Base-by-base conservation (phyloP, 2,329 filamentous ascomycete species). In the Penicillium sp. region DNA sequence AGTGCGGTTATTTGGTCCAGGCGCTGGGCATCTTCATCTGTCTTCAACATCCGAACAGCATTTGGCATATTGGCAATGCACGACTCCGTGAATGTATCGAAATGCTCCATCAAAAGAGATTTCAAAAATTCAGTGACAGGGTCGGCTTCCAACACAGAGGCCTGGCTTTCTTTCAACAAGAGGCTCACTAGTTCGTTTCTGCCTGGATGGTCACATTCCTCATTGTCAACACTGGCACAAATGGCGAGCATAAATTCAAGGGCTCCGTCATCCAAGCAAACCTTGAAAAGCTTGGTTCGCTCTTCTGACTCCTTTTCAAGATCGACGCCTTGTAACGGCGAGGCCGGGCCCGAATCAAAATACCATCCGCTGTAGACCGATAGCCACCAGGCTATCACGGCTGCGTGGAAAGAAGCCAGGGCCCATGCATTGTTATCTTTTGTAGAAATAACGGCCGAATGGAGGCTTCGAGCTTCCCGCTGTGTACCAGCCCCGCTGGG, bases 11-110 rank as follows among this genome's bases (percentile, higher is more conserved):
- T 71, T 55, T 77, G 75, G 59, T 75, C 71, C 38, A 78, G 60
- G 50, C 76, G 65, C 69, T 95, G 91, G 62, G 94, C 89, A 66
- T 97, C 93, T 72, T 97, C 93, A 59, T 96, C 91, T 1, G 86
- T 83, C 61, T 93, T 90, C 28, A 97, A 78, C 70, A 86, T 90
- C 54, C 93, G 86, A 46, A 99, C 81, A 3, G 94, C 88, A 74
- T 97, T 92, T 0, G 94, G 94, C 77, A 97, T 88, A 67, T 99
- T 96, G 0, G 91, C 90, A 63, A 99, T 95, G 69, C 96, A 95
- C 5, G 89, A 88, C 68, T 97, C 93, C 7, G 93, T 85, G 67
- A 97, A 96, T 0, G 83, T 82, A 69, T 97, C 93, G 9, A 97
- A 74, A 66, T 92, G 89, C 58, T 87, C 82, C 83, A 93, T 90